Base-by-base conservation (phyloP, 2,329 filamentous ascomycete genomes). In the Diatrype stigma region DNA sequence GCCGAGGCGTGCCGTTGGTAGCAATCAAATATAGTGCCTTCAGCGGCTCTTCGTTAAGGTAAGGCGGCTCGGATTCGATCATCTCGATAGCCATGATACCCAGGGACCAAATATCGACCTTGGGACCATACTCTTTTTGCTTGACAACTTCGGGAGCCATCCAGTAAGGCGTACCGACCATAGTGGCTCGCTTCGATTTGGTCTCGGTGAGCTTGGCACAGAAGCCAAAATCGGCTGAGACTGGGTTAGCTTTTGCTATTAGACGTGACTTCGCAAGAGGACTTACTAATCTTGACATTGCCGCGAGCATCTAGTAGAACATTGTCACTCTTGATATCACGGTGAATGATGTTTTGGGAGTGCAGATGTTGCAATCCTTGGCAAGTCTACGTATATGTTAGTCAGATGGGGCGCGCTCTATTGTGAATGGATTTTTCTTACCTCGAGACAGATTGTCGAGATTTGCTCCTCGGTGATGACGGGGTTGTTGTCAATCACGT, bases 71-170 rank as follows among this genome's bases (percentile, higher is more conserved):
- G 17, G 90, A 96, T 70, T 99, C 94, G 65, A 97, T 97, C 94
- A 99, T 96, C 73, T 99, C 94, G 65, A 99, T 97, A 22, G 94
- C 93, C 94, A 97, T 99, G 73, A 99, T 99, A 65, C 94, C 94
- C 55, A 99, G 77, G 28, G 92, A 96, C 94, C 94, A 99, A 67
- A 97, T 96, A 67, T 99, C 94, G 56, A 97, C 94, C 78, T 97
- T 97, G 66, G 89, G 89, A 37, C 93, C 94, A 65, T 99, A 99
- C 71, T 96, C 93, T 76, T 97, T 97, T 70, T 97, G 94, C 76
- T 97, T 97, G 68, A 99, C 94, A 42, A 99, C 94, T 72, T 99
- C 94, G 35, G 94, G 94, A 8, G 94, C 94, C 94, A 99, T 99
- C 94, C 94, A 99, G 79, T 97, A 99, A 16, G 94, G 94, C 32